Evolutionary conservation across 192 early-diverging fungal species (phyloP).

Genomic region (Gryganskiella cystojenkinii): DNA sequence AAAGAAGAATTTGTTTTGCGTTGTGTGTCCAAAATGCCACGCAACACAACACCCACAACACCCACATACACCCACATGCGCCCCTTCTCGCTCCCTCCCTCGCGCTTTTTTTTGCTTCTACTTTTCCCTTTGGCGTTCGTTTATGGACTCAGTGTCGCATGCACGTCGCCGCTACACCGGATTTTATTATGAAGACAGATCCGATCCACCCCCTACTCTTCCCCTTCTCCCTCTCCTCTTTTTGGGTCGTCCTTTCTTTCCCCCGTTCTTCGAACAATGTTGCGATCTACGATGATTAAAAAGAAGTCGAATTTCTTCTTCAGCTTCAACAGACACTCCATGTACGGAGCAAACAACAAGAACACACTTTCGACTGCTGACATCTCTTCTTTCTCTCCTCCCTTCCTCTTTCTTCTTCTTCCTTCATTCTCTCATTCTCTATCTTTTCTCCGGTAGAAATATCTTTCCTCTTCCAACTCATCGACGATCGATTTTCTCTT

Average conservation of each 20-base stretch:
- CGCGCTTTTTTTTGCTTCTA: too few relatives aligned
- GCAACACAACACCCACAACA: background rate
- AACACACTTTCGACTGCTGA: too few relatives aligned
- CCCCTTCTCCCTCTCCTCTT: background rate
- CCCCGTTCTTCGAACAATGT: background rate
- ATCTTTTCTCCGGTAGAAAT: too few relatives aligned
- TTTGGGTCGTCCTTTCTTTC: background rate
- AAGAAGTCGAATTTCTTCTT: slow-evolving; percentile 15
- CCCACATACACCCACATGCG: background rate
- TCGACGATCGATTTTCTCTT: background rate
- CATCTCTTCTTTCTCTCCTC: slow-evolving; percentile 1
- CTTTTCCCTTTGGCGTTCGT: background rate
- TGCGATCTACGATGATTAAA: too few relatives aligned
- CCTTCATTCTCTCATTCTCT: background rate
- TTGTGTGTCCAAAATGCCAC: too few relatives aligned
- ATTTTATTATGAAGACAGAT: slow-evolving; percentile 15
- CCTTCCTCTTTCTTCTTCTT: background rate
- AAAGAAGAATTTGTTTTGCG: too few relatives aligned
- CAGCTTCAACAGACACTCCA: background rate
- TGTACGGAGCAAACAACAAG: background rate
- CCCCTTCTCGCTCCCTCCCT: background rate
- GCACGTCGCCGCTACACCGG: slow-evolving; percentile 20
- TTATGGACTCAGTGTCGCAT: background rate
- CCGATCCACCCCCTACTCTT: background rate
- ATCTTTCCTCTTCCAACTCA: too few relatives aligned